Conservation (phyloP, 2,329 filamentous ascomycete species). For the Aspergillus luchuensis region DNA sequence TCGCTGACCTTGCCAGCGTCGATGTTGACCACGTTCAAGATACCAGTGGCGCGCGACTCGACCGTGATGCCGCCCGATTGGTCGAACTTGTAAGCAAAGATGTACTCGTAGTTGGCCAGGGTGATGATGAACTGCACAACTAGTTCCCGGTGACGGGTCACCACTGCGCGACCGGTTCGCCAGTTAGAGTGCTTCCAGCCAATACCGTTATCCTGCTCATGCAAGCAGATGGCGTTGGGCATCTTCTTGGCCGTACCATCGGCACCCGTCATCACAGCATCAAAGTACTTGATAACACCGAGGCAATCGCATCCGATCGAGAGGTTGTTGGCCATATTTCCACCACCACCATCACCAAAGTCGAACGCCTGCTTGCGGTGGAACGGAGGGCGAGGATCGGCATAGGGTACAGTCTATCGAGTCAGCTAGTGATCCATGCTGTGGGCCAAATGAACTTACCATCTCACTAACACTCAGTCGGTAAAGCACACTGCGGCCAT, state of each 20-base stretch:
- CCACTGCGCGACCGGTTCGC: constrained; percentile 62
- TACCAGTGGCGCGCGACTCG: constrained; percentile 69
- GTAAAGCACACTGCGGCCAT: constrained; percentile 66
- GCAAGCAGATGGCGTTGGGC: constrained; percentile 66
- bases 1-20: constrained; percentile 61
- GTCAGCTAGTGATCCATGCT: constrained; percentile 2
- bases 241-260: constrained; percentile 58
- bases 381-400: constrained; percentile 65
- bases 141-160: constrained; percentile 62
- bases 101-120: constrained; percentile 53
- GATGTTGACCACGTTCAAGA: constrained; percentile 66
- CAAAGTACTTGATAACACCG: constrained; percentile 68
- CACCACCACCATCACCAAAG: constrained; percentile 69
- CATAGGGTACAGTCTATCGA: constrained; percentile 60
- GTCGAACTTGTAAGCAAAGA: constrained; percentile 54
- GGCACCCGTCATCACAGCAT: constrained; percentile 55
- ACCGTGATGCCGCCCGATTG: constrained; percentile 65
- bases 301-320: constrained; percentile 51
- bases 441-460: constrained; percentile 39
- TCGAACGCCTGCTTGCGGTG: constrained; percentile 73
- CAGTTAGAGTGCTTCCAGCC: constrained; percentile 71
- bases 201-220: constrained; percentile 67
- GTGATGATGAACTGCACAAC: constrained; percentile 69
- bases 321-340: constrained; percentile 70
- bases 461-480: constrained; percentile 69